Conservation (phyloP, 164 flowering plant genomes). For the Houttuynia cordata region DNA sequence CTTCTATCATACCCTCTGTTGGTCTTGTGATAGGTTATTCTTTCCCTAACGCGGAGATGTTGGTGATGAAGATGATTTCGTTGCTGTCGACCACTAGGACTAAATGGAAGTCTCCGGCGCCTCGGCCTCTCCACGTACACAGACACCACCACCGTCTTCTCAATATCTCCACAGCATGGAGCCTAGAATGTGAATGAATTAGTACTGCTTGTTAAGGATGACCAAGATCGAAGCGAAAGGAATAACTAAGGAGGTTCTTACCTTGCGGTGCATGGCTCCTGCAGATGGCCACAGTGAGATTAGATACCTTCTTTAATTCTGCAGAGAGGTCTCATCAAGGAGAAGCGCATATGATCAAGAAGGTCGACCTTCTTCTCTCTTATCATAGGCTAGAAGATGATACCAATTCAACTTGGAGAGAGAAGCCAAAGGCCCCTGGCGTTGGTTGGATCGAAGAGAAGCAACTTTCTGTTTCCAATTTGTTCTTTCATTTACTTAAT, state of each 20-base stretch:
- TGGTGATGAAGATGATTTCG: conserved; percentile 7
- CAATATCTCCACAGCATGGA: conserved; percentile 5
- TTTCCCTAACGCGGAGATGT: conserved; percentile 4
- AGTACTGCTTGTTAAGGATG: background rate
- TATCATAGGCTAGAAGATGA: too few relatives aligned
- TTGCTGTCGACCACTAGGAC: conserved; percentile 9
- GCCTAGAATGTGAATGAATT: conserved; percentile 16
- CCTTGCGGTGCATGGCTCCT: too few relatives aligned
- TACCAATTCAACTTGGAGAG: too few relatives aligned
- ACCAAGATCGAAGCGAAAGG: background rate
- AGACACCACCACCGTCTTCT: conserved; percentile 28
- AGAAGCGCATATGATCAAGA: too few relatives aligned
- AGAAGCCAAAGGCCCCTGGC: background rate
- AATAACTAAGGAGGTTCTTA: too few relatives aligned
- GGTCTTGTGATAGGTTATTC: conserved; percentile 4
- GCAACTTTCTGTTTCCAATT: background rate
- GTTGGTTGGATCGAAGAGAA: background rate
- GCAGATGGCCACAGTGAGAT: too few relatives aligned
- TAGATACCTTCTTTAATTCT: too few relatives aligned
- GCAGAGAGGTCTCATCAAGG: too few relatives aligned
- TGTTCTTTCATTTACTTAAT: too few relatives aligned
- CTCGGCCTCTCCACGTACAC: conserved; percentile 33
- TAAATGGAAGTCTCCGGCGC: conserved; percentile 5
- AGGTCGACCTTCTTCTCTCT: too few relatives aligned
- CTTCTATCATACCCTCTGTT: conserved; percentile 28